Evolutionary conservation across 2,329 filamentous ascomycete species (phyloP).

Genomic region (Metarhizium robertsii): DNA sequence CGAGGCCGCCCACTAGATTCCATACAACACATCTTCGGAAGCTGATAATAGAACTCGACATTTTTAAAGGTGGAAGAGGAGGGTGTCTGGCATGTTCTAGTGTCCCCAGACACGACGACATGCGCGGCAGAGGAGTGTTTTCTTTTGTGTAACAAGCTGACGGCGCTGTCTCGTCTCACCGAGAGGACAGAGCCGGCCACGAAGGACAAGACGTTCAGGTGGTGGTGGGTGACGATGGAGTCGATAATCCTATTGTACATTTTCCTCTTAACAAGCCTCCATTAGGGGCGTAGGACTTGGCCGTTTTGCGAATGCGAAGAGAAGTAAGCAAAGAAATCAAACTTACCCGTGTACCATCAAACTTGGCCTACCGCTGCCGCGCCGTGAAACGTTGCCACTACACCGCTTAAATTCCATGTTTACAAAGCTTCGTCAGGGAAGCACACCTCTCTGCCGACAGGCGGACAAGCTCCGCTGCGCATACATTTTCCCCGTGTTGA

Average conservation of each 20-base stretch:
- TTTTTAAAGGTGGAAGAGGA: background rate
- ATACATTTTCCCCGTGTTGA: too few relatives aligned
- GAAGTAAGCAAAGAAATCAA: slow-evolving; percentile 3
- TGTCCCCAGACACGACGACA: background rate
- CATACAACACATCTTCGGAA: slow-evolving; percentile 1
- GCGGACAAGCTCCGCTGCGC: too few relatives aligned
- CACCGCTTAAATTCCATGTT: too few relatives aligned
- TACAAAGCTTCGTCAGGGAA: too few relatives aligned
- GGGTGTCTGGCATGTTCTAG: background rate
- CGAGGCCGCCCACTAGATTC: slow-evolving; percentile 36
- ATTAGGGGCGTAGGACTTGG: slow-evolving; percentile 19
- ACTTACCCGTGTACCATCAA: background rate
- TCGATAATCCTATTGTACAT: slow-evolving; percentile 28
- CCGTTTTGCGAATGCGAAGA: slow-evolving; percentile 6
- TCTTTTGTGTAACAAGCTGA: slow-evolving; percentile 1
- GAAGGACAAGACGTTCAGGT: background rate
- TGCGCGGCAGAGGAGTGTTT: background rate
- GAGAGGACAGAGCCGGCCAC: slow-evolving; percentile 5
- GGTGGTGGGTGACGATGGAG: slow-evolving; percentile 6
- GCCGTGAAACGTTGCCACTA: too few relatives aligned
- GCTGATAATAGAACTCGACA: background rate
- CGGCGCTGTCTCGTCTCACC: background rate
- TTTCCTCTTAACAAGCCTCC: slow-evolving; percentile 23
- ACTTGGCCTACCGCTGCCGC: too few relatives aligned
- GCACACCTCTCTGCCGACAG: too few relatives aligned